Percentiles rank a stretch among this genome's conserved stretches.
These are phyloP conservation scores for Chaetomium globosum DNA, from an alignment of 2,329 filamentous ascomycete species.

Conservation along the genomic window DNA sequence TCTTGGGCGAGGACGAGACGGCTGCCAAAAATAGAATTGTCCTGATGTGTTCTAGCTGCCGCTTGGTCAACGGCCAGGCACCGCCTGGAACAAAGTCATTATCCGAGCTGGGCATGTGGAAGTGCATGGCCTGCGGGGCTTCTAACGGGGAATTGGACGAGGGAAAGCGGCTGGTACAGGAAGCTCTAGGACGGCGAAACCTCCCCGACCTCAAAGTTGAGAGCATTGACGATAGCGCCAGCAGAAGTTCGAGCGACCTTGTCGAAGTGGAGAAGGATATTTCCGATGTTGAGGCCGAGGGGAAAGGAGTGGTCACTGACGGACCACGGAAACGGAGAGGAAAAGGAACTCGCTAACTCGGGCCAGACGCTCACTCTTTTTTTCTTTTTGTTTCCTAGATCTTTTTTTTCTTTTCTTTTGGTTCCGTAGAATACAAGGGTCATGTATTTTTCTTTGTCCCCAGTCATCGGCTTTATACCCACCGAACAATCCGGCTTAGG, in stretches of 20 bases:
- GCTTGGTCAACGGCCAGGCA: constrained; percentile 92
- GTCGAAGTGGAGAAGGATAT: constrained; percentile 33
- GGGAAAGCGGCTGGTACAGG: constrained; percentile 69
- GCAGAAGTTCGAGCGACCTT: constrained; percentile 33
- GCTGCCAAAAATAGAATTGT: constrained; percentile 87
- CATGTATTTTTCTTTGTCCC: constrained; percentile 11
- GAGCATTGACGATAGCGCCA: constrained; percentile 24
- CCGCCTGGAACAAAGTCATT: constrained; percentile 79
- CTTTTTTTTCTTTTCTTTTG: not conserved
- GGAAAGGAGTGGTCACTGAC: constrained; percentile 12
- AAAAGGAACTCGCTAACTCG: constrained; percentile 12
- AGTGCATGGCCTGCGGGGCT: constrained; percentile 80
- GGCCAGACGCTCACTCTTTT: not conserved
- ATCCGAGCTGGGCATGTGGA: constrained; percentile 83
- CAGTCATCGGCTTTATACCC: constrained; percentile 11
- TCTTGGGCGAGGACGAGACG: constrained; percentile 94
- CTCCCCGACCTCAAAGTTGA: constrained; percentile 33
- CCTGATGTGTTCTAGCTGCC: constrained; percentile 79
- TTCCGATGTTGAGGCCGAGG: constrained; percentile 14
- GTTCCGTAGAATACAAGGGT: not conserved
- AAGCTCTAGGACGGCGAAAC: constrained; percentile 52
- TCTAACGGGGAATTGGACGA: constrained; percentile 83
- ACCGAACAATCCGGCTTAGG: not conserved
- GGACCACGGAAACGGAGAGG: constrained; percentile 23
- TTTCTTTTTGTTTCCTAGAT: not conserved